phyloP scores from a whole-genome alignment of 1,139 yeast species.

The Scheffersomyces insectosa region DNA sequence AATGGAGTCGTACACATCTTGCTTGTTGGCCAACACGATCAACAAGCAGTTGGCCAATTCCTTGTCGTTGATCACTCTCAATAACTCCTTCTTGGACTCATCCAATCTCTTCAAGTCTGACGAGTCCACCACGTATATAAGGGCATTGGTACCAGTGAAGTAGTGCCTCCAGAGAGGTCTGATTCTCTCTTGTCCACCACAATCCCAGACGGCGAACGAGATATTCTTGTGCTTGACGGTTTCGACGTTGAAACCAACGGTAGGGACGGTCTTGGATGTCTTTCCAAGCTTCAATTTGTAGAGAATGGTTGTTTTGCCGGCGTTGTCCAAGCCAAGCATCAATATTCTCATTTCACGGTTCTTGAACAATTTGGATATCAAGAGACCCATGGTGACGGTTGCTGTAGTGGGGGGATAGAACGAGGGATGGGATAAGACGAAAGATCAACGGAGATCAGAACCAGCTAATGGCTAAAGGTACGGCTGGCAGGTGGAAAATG shows the following conservation, averaged over 20 bases:
- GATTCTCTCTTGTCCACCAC: slow-evolving; percentile 92
- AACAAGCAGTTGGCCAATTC: slow-evolving; percentile 79
- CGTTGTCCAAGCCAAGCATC: slow-evolving; percentile 91
- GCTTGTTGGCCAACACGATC: slow-evolving; percentile 88
- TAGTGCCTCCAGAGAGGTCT: slow-evolving; percentile 95
- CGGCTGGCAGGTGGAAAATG: too few relatives aligned
- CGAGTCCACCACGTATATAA: slow-evolving; percentile 87
- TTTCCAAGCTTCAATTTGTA: slow-evolving; percentile 75
- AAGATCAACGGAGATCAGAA: too few relatives aligned
- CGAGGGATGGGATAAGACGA: too few relatives aligned
- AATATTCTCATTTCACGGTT: slow-evolving; percentile 63
- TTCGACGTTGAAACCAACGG: slow-evolving; percentile 94
- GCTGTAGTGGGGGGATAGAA: too few relatives aligned
- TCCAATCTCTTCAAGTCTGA: slow-evolving; percentile 70
- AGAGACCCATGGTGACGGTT: slow-evolving; percentile 12
- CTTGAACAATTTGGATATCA: slow-evolving; percentile 40
- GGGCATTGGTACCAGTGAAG: slow-evolving; percentile 91
- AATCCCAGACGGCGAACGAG: slow-evolving; percentile 94
- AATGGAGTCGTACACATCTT: slow-evolving; percentile 67
- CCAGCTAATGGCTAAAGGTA: too few relatives aligned
- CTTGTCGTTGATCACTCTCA: slow-evolving; percentile 73
- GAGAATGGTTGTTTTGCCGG: slow-evolving; percentile 83
- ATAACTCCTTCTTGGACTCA: slow-evolving; percentile 77
- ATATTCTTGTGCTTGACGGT: slow-evolving; percentile 86
- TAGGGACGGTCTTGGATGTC: slow-evolving; percentile 82